Base-by-base conservation (phyloP, 805 yeast genomes). In the Diddensiella transvaalensis region DNA sequence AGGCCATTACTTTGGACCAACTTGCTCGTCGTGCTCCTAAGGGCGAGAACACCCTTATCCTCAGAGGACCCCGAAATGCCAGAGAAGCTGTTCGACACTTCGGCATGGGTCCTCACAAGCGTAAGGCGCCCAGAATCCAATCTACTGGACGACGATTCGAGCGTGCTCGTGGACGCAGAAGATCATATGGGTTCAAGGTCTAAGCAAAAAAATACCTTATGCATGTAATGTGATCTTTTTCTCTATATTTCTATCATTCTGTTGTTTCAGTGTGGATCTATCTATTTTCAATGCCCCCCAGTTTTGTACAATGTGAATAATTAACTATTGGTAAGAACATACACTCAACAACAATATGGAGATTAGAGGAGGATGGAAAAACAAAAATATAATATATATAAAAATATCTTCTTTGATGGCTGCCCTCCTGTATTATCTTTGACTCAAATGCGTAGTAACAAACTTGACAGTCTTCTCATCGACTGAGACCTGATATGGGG, bases 21-120 rank as follows among this genome's bases (percentile, higher is more conserved):
- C 87, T 93, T 69, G 99, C 99, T 70, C 83, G 86, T 70, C 90
- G 96, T 78, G 91, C 98, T 74, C 99, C 99, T 77, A 89, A 90
- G 76, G 99, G 99, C 78, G 85, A 87, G 77, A 93, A 93, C 96
- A 93, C 99, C 64, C 78, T 93, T 75, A 78, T 91, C 70, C 79
- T 93, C 74, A 88, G 98, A 82, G 99, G 99, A 76, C 95, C 98
- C 79, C 89, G 97, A 87, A 82, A 79, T 79, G 72, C 96, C 76
- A 88, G 99, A 83, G 97, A 93, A 82, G 97, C 98, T 69, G 98
- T 88, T 69, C 88, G 97, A 82, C 98, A 93, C 86, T 93, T 93
- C 74, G 99, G 99, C 76, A 73, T 91, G 76, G 99, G 99, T 80
- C 99, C 99, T 72, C 99, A 93, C 95, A 88, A 88, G 84, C 78